Evolutionary conservation across 352 stramenopile genomes (phyloP).

Genomic region (Peronosclerospora sorghi): DNA sequence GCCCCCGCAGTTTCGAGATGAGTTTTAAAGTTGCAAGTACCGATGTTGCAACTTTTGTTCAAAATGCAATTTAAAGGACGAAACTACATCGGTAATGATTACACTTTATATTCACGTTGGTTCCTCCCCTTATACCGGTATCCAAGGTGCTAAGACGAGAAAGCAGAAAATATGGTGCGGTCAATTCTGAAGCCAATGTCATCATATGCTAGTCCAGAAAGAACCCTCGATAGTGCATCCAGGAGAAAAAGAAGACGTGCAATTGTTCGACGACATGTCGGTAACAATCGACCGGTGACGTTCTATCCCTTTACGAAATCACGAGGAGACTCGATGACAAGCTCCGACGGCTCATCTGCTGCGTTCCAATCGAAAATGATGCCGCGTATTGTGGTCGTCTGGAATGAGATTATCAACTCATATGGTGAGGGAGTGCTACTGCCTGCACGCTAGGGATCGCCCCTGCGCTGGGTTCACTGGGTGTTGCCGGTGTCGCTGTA

Average conservation of each 20-base stretch:
- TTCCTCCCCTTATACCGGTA: no score
- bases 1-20: no score
- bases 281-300: slow-evolving; percentile 35
- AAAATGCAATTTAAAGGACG: no score
- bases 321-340: slow-evolving; percentile 11
- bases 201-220: slow-evolving; percentile 17
- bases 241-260: slow-evolving; percentile 11
- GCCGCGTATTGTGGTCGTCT: slow-evolving; percentile 69
- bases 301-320: slow-evolving; percentile 70
- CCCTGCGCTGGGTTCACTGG: no score
- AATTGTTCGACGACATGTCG: slow-evolving; percentile 19
- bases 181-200: slow-evolving; percentile 50
- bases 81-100: no score
- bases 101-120: no score
- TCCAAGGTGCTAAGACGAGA: slow-evolving; percentile 1
- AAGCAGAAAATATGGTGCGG: slow-evolving; percentile 21
- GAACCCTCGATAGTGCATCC: slow-evolving; percentile 3
- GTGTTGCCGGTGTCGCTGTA: no score
- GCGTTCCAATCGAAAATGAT: slow-evolving; percentile 61
- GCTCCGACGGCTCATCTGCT: slow-evolving; percentile 22
- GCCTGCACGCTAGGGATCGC: no score
- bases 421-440: slow-evolving; percentile 61
- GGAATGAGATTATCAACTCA: slow-evolving; percentile 73
- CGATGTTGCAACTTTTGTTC: no score
- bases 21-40: no score